These are phyloP conservation scores for Rhodotorula paludigena DNA, from an alignment of 768 basidiomycete species.

Conservation along the genomic window DNA sequence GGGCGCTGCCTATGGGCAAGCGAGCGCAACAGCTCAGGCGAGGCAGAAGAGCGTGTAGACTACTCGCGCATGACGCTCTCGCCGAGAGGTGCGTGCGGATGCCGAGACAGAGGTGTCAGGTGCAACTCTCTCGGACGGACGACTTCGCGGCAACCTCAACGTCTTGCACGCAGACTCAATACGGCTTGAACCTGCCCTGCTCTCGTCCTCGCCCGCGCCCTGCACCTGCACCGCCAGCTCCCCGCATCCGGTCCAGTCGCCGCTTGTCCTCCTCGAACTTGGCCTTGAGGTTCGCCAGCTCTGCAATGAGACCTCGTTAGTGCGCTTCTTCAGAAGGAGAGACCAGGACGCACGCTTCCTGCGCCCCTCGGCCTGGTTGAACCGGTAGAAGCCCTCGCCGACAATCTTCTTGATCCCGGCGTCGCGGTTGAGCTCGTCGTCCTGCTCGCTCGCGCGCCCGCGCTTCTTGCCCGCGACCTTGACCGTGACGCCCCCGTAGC, in stretches of 20 bases:
- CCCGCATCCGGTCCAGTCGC: constrained; percentile 5
- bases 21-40: too few species aligned
- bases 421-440: not conserved
- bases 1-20: too few species aligned
- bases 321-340: too few species aligned
- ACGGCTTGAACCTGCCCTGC: constrained; percentile 11
- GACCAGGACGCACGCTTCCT: constrained; percentile 16
- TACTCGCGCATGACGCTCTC: too few species aligned
- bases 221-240: not conserved
- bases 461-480: constrained; percentile 33
- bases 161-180: not conserved
- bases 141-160: too few species aligned
- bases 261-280: constrained; percentile 36
- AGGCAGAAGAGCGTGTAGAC: too few species aligned
- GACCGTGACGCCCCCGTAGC: constrained; percentile 31
- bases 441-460: not conserved
- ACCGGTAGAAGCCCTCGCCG: constrained; percentile 37
- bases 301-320: too few species aligned
- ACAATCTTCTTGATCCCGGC: constrained; percentile 34
- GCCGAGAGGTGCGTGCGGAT: too few species aligned
- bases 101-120: too few species aligned
- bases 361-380: constrained; percentile 27
- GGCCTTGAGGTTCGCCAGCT: constrained; percentile 19
- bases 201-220: not conserved
- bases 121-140: too few species aligned